phyloP scores from a whole-genome alignment of 352 stramenopile species.

The Globisporangium spinosum region DNA sequence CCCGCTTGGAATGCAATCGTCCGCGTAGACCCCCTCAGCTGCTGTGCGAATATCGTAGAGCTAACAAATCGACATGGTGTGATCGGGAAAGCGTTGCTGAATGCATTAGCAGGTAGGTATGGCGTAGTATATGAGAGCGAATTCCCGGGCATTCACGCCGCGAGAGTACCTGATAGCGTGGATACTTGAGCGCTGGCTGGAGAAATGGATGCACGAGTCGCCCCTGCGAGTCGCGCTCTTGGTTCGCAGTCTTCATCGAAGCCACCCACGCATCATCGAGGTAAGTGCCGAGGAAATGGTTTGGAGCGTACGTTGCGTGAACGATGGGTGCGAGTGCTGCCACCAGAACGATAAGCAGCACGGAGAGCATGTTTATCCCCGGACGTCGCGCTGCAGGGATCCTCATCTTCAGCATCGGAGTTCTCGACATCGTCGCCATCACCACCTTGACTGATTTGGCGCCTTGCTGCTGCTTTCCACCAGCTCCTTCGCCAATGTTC shows the following conservation, averaged over 20 bases:
- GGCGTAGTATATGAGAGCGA: too few relatives aligned
- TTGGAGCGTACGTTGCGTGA: background rate
- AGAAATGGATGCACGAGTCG: slow-evolving; percentile 10
- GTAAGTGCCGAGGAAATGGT: slow-evolving; percentile 13
- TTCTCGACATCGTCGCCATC: too few relatives aligned
- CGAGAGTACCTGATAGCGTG: background rate
- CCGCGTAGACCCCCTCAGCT: background rate
- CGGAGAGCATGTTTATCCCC: too few relatives aligned
- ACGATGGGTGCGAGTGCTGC: too few relatives aligned
- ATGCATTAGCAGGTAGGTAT: too few relatives aligned
- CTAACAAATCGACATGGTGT: background rate
- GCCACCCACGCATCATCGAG: slow-evolving; percentile 8
- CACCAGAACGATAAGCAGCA: too few relatives aligned
- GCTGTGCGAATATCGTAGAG: background rate
- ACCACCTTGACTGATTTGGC: too few relatives aligned
- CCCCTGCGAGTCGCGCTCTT: slow-evolving; percentile 6
- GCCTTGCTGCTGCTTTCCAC: too few relatives aligned
- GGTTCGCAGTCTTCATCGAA: slow-evolving; percentile 3
- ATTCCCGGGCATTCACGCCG: background rate
- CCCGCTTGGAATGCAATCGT: background rate
- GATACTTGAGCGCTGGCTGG: slow-evolving; percentile 8
- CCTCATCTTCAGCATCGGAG: too few relatives aligned
- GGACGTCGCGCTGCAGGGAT: too few relatives aligned
- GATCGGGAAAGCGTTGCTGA: too few relatives aligned
- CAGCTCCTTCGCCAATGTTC: too few relatives aligned